Percentiles rank a stretch among this genome's conserved stretches.
These are phyloP conservation scores for Agroathelia rolfsii DNA, from an alignment of 1,284 basidiomycete genomes.

Conservation along the genomic window DNA sequence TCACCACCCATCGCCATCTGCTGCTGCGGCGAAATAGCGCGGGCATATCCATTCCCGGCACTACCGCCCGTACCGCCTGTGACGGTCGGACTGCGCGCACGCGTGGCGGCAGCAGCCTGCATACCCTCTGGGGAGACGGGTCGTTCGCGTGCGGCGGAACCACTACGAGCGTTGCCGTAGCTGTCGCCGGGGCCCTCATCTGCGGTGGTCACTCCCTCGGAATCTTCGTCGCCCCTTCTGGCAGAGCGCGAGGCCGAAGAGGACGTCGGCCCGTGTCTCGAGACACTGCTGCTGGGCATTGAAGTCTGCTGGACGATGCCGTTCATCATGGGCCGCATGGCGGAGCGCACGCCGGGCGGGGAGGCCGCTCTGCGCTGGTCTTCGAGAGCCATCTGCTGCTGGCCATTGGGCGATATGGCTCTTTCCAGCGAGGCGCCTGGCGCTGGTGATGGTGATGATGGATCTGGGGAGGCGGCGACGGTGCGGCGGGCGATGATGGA, in stretches of 20 bases:
- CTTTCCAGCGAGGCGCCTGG: slow-evolving; percentile 22
- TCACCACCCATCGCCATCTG: slow-evolving; percentile 45
- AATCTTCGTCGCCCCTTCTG: slow-evolving; percentile 57
- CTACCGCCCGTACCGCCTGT: slow-evolving; percentile 26
- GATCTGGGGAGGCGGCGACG: slow-evolving; percentile 16
- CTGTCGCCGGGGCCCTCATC: slow-evolving; percentile 35
- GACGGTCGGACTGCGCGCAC: slow-evolving; percentile 54
- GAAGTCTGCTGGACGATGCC: slow-evolving; percentile 27
- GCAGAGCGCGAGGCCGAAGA: too few species aligned
- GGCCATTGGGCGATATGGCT: slow-evolving; percentile 46
- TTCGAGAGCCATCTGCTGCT: slow-evolving; percentile 33
- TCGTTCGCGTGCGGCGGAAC: slow-evolving; percentile 35
- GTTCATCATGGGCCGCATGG: slow-evolving; percentile 29
- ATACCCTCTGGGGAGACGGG: slow-evolving; percentile 42
- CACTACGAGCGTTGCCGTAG: slow-evolving; percentile 21
- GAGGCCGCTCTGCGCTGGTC: slow-evolving; percentile 58
- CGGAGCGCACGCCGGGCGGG: slow-evolving; percentile 34
- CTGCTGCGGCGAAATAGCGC: slow-evolving; percentile 20
- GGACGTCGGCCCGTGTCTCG: slow-evolving; percentile 41
- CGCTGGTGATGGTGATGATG: slow-evolving; percentile 11
- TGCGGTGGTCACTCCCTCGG: slow-evolving; percentile 40
- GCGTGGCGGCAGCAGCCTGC: slow-evolving; percentile 12
- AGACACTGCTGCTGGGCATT: slow-evolving; percentile 18
- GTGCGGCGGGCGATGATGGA: slow-evolving; percentile 26
- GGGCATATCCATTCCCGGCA: slow-evolving; percentile 25